Evolutionary conservation across 306 rosid genomes (phyloP).

Genomic region (Lupinus albus): DNA sequence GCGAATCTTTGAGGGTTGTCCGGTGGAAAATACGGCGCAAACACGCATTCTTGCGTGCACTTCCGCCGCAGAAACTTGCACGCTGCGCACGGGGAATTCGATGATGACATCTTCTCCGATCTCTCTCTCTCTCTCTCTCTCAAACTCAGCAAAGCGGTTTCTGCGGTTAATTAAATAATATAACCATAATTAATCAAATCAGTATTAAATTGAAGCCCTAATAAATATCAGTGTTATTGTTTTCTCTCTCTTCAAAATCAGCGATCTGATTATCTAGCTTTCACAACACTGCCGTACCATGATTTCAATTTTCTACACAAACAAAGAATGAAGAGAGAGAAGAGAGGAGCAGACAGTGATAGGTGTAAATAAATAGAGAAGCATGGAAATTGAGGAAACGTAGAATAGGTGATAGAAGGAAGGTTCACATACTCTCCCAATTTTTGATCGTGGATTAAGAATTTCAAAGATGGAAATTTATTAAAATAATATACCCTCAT

Average conservation of each 20-base stretch:
- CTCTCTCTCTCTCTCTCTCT: constrained; percentile 1
- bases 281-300: constrained; percentile 16
- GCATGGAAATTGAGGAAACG: constrained; percentile 51
- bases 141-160: constrained; percentile 32
- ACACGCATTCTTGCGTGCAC: constrained; percentile 92
- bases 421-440: constrained; percentile 44
- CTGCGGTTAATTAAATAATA: constrained; percentile 36
- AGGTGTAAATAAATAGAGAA: constrained; percentile 34
- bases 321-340: constrained; percentile 12
- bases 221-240: neutral
- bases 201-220: constrained; percentile 28
- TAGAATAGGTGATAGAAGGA: constrained; percentile 46
- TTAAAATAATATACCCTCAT: constrained; percentile 44
- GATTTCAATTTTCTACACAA: constrained; percentile 39
- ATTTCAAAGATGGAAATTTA: constrained; percentile 19
- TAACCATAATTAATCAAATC: constrained; percentile 18
- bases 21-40: constrained; percentile 95
- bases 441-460: constrained; percentile 41
- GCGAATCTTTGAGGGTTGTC: constrained; percentile 82
- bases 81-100: constrained; percentile 89
- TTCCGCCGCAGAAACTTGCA: constrained; percentile 78
- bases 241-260: constrained; percentile 27
- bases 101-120: constrained; percentile 43
- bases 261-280: constrained; percentile 40
- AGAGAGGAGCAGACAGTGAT: too few species aligned